A percentile compares a stretch with the other conserved stretches of the same genome.
Conservation (phyloP, 148 eudicot genomes). For the Persicaria maculosa region DNA sequence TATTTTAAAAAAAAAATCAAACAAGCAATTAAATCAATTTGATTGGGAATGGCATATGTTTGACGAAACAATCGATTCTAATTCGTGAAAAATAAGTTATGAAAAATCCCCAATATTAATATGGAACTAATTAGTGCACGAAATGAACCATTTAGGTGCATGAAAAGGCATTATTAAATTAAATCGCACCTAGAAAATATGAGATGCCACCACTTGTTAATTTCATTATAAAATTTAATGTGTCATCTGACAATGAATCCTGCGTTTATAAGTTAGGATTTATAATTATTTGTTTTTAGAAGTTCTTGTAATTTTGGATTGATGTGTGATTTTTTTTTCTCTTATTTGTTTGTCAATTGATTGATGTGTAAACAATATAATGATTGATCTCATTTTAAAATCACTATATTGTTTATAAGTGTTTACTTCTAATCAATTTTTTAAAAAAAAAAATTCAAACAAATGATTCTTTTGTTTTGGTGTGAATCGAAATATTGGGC, state of each 20-base stretch:
- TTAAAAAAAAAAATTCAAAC: too few species aligned
- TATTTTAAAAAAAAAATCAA: too few species aligned
- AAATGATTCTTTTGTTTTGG: too few species aligned
- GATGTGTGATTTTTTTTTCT: background rate
- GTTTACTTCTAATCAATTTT: background rate
- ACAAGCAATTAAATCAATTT: background rate
- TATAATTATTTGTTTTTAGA: background rate
- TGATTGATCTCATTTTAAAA: background rate
- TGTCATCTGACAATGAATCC: constrained; percentile 6
- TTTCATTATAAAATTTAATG: background rate
- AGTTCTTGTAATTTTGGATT: background rate
- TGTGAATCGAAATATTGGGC: background rate
- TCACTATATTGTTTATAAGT: background rate
- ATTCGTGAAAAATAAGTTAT: background rate
- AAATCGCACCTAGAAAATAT: background rate
- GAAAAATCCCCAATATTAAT: background rate
- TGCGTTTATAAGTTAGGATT: background rate
- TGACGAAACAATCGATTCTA: background rate
- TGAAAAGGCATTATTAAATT: background rate
- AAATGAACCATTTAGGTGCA: background rate
- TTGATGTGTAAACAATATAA: background rate
- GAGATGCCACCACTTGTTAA: background rate
- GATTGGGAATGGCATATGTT: background rate
- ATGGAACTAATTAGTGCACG: background rate
- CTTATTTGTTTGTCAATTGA: background rate